Percentiles rank a stretch among this genome's conserved stretches.
Evolutionary conservation across 257 asterid species (phyloP).

Genomic region (Solanum rostratum): DNA sequence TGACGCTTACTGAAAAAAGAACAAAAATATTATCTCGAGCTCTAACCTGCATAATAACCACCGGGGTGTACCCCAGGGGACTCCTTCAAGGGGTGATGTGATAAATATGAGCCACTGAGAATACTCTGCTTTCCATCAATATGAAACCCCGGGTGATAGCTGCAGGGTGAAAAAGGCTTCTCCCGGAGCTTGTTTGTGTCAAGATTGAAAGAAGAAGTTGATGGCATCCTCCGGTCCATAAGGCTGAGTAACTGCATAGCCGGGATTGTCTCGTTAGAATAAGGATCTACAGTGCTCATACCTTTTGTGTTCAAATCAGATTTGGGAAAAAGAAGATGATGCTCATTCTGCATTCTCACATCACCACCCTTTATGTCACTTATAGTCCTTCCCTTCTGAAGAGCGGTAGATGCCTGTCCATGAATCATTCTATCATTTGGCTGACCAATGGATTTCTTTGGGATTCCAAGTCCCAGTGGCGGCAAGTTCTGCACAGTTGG

Average conservation of each 20-base stretch:
- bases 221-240: slow-evolving; percentile 43
- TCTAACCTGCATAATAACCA: slow-evolving; percentile 19
- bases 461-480: slow-evolving; percentile 12
- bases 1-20: slow-evolving; percentile 17
- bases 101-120: slow-evolving; percentile 16
- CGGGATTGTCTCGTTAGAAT: slow-evolving; percentile 55
- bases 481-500: not conserved
- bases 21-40: slow-evolving; percentile 19
- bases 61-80: slow-evolving; percentile 10
- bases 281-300: slow-evolving; percentile 31
- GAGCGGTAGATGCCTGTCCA: not conserved
- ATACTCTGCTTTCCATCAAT: slow-evolving; percentile 29
- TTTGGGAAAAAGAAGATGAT: not conserved
- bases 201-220: slow-evolving; percentile 17
- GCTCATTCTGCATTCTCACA: slow-evolving; percentile 7
- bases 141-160: slow-evolving; percentile 28
- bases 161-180: slow-evolving; percentile 30
- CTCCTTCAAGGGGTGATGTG: slow-evolving; percentile 19
- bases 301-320: slow-evolving; percentile 1
- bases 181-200: slow-evolving; percentile 17
- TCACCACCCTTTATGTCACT: slow-evolving; percentile 26
- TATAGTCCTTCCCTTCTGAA: slow-evolving; percentile 22
- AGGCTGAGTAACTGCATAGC: slow-evolving; percentile 73
- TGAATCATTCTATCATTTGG: slow-evolving; percentile 5
- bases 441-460: slow-evolving; percentile 18